Percentiles rank a stretch among this genome's conserved stretches.
These are phyloP conservation scores for Annulohypoxylon nitens DNA, from an alignment of 495 filamentous ascomycete genomes.

Conservation along the genomic window DNA sequence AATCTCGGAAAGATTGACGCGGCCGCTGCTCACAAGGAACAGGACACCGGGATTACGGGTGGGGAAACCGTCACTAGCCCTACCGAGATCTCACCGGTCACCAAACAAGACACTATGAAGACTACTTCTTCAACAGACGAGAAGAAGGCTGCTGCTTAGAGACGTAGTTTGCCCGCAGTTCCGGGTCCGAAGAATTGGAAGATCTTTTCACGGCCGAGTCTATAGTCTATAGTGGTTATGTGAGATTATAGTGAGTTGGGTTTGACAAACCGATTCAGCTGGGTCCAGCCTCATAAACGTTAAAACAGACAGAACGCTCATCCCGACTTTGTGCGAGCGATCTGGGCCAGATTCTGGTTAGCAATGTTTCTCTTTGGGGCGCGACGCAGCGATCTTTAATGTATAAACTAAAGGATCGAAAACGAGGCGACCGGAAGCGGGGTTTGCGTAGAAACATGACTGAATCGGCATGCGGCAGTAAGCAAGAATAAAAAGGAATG, in stretches of 20 bases:
- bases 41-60: constrained; percentile 56
- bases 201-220: neutral
- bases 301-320: neutral
- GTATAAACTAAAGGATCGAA: constrained; percentile 2
- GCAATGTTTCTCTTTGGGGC: constrained; percentile 19
- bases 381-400: constrained; percentile 24
- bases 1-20: constrained; percentile 37
- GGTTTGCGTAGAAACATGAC: constrained; percentile 22
- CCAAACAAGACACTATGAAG: constrained; percentile 36
- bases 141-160: constrained; percentile 48
- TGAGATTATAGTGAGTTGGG: constrained; percentile 3
- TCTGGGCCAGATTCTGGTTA: neutral
- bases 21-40: constrained; percentile 46
- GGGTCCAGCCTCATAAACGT: neutral
- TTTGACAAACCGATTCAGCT: constrained; percentile 4
- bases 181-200: constrained; percentile 14
- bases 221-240: constrained; percentile 9
- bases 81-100: constrained; percentile 45
- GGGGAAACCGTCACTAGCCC: constrained; percentile 56
- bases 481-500: constrained; percentile 20
- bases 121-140: constrained; percentile 35
- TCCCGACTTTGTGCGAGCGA: neutral
- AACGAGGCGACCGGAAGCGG: constrained; percentile 15
- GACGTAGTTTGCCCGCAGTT: constrained; percentile 11
- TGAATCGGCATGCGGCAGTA: constrained; percentile 31